Conservation (phyloP, 108 stramenopile genomes). For the Nitzschia putrida region DNA sequence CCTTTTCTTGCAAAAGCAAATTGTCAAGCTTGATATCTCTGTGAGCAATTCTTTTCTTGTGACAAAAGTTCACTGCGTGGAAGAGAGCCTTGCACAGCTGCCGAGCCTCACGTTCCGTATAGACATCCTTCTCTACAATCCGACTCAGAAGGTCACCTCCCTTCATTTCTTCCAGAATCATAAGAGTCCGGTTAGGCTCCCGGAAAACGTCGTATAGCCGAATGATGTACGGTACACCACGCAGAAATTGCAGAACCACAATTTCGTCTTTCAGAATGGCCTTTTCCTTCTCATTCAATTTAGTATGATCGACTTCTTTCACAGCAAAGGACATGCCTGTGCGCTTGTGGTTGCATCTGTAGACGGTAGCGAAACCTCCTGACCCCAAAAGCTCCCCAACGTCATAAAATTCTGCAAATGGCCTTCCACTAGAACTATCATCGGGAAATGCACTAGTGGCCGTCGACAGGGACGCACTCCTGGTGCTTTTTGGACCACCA, state of each 20-base stretch:
- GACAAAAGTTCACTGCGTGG: conserved; percentile 80
- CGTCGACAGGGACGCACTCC: background rate
- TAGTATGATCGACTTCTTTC: conserved; percentile 55
- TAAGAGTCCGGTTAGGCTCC: conserved; percentile 57
- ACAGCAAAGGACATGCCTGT: conserved; percentile 47
- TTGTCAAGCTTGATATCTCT: conserved; percentile 89
- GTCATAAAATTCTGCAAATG: conserved; percentile 29
- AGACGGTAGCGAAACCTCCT: conserved; percentile 58
- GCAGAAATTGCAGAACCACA: conserved; percentile 43
- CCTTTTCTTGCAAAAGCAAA: conserved; percentile 63
- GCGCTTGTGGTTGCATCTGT: conserved; percentile 43
- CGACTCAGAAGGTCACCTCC: conserved; percentile 92
- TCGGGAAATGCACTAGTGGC: conserved; percentile 26
- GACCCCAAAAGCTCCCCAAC: conserved; percentile 45
- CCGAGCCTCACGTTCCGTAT: conserved; percentile 73
- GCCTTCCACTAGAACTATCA: conserved; percentile 29
- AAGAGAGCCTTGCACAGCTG: conserved; percentile 57
- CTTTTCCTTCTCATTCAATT: conserved; percentile 23
- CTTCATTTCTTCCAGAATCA: conserved; percentile 75
- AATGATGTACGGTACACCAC: conserved; percentile 68
- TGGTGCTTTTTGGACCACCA: conserved; percentile 1
- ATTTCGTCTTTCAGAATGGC: conserved; percentile 66
- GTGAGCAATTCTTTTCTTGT: conserved; percentile 73
- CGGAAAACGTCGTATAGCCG: conserved; percentile 70
- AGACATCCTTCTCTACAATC: conserved; percentile 79